Evolutionary conservation across 257 asterid genomes (phyloP).

Genomic region (Craterostigma plantagineum): DNA sequence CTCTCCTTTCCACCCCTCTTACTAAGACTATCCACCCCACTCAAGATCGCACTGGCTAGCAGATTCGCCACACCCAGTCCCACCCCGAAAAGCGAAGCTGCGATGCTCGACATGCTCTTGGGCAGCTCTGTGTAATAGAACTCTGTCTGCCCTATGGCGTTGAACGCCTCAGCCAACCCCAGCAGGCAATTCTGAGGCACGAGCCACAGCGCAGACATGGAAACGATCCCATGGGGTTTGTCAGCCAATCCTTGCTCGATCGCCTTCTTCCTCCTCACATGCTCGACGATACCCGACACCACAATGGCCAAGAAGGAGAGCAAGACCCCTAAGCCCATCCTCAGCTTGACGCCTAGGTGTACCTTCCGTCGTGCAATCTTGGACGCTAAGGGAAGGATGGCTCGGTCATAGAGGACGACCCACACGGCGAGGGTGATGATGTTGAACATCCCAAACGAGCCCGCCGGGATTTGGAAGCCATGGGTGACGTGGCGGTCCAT

Average conservation of each 20-base stretch:
- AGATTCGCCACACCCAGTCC: conserved; percentile 31
- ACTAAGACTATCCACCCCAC: conserved; percentile 15
- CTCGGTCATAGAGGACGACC: conserved; percentile 35
- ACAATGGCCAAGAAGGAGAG: conserved; percentile 34
- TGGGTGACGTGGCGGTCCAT: conserved; percentile 35
- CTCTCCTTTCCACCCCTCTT: conserved; percentile 31
- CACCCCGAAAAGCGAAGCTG: conserved; percentile 20
- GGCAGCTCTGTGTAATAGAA: conserved; percentile 55
- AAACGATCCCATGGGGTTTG: background rate
- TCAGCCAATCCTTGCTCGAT: background rate
- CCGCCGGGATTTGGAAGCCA: conserved; percentile 47
- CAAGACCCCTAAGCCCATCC: conserved; percentile 55
- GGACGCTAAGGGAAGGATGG: conserved; percentile 43
- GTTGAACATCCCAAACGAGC: conserved; percentile 29
- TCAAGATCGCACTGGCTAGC: conserved; percentile 38
- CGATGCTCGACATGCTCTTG: conserved; percentile 56
- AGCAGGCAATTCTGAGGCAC: conserved; percentile 37
- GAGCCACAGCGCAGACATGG: conserved; percentile 56
- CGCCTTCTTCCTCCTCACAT: conserved; percentile 15
- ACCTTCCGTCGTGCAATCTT: conserved; percentile 22
- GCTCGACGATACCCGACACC: conserved; percentile 32
- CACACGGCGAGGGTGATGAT: conserved; percentile 27
- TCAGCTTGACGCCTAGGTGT: conserved; percentile 16
- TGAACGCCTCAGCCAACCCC: conserved; percentile 44
- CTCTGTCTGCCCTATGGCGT: conserved; percentile 37